A percentile compares a stretch with the other conserved stretches of the same genome.
Conservation (phyloP, 257 asterid genomes). For the Solanum neorickii region DNA sequence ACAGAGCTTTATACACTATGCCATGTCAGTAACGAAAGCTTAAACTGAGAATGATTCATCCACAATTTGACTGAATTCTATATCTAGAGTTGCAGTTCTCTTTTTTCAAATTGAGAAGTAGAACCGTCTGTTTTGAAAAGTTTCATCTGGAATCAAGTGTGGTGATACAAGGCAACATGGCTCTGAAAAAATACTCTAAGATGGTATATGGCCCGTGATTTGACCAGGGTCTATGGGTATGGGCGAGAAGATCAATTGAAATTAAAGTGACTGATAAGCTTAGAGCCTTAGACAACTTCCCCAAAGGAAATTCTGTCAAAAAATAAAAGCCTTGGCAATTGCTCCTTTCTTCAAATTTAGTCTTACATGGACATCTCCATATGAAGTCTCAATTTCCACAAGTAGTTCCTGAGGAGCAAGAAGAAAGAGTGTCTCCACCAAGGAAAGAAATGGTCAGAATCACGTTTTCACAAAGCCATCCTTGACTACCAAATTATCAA, state of each 20-base stretch:
- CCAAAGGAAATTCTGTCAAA: background rate
- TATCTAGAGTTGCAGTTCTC: background rate
- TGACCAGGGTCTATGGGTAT: background rate
- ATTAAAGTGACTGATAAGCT: background rate
- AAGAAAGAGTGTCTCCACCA: background rate
- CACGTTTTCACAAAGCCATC: background rate
- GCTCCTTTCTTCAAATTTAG: background rate
- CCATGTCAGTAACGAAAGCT: background rate
- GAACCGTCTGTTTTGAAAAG: background rate
- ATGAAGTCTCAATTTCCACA: background rate
- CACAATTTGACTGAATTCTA: background rate
- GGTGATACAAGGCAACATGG: background rate
- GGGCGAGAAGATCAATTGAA: background rate
- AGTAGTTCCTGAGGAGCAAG: background rate
- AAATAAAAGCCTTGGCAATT: background rate
- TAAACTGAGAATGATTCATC: background rate
- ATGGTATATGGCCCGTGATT: background rate
- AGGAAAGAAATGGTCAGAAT: background rate
- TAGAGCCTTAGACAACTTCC: background rate
- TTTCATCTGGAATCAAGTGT: background rate
- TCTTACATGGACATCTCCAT: background rate
- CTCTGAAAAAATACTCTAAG: background rate
- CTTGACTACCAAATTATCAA: background rate
- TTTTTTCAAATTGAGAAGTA: background rate
- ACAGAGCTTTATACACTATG: background rate